Conservation (phyloP, 331 rosid species). For the Stylosanthes scabra region DNA sequence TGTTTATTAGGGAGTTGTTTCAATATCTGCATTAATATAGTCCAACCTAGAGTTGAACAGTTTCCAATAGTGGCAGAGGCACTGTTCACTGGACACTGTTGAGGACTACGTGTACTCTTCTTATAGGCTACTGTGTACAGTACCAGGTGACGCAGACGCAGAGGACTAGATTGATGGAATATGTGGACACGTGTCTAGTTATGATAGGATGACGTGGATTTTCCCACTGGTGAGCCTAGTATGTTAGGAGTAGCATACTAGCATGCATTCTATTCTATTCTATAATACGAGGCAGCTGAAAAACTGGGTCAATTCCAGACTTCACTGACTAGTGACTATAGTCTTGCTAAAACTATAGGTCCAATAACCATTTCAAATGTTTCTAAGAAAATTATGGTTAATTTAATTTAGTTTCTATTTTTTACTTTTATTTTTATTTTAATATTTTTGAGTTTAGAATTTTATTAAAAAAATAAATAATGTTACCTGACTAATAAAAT, state of each 20-base stretch:
- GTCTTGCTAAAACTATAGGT: neutral
- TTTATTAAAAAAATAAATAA: no score
- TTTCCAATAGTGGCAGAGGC: conserved; percentile 1
- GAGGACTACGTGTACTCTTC: conserved; percentile 32
- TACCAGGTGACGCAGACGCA: conserved; percentile 51
- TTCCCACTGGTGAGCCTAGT: neutral
- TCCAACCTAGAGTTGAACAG: neutral
- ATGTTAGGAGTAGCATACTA: no score
- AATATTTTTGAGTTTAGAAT: no score
- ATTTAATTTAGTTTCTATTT: no score
- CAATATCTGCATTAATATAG: conserved; percentile 1
- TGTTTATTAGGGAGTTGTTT: neutral
- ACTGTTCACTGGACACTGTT: neutral
- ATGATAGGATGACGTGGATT: neutral
- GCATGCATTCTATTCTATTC: no score
- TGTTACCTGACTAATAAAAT: no score
- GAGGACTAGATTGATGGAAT: conserved; percentile 34
- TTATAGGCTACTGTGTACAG: conserved; percentile 1
- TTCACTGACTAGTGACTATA: no score
- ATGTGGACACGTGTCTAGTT: conserved; percentile 22
- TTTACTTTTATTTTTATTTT: no score
- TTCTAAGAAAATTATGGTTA: no score
- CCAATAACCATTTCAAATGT: neutral
- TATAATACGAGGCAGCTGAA: neutral
- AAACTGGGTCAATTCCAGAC: neutral